Evolutionary conservation across 371 early-diverging fungal genomes (phyloP), one percentile per base, ranked within the genome.

Genomic region (Mucor saturninus): DNA sequence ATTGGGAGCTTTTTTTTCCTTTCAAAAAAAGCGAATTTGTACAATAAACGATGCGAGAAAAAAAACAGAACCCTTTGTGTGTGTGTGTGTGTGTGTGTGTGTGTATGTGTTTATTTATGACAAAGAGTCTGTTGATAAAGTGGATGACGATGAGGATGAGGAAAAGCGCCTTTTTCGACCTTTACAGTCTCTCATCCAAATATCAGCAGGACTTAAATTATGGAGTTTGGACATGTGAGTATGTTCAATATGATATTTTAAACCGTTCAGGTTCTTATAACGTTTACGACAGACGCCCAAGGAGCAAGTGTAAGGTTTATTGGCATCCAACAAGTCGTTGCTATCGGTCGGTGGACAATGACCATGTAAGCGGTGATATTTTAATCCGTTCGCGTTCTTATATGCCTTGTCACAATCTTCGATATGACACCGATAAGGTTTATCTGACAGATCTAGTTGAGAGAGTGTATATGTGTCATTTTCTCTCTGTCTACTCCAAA

Each of bases 251-350:
- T 96, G 97, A 71, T 96, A 96, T 71, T 95, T 95, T 56, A 99
- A 85, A 5, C 99, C 99, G 67, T 96, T 97, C 66, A 93, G 72
- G 77, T 97, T 98, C 83, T 97, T 98, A 83, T 98, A 98, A 10
- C 91, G 83, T 69, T 95, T 96, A 38, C 85, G 83, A 75, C 98
- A 98, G 28, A 81, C 83, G 7, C 84, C 81, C 37, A 93, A 74
- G 10, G 89, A 79, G 68, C 98, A 98, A 14, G 79, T 83, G 79
- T 89, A 95, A 6, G 94, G 96, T 62, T 92, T 93, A 31, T 46
- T 61, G 2, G 56, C 56, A 15, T 67, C 64, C 29, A 55, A n/a
- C 10, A 61, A 7, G 4, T 72, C 26, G 66, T 75, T 30, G 52
- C 64, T 21, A 71, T 77, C 53, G 70, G 77, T 15, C 59, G 76